Conservation (phyloP, 2,329 filamentous ascomycete species). For the Colletotrichum lini region DNA sequence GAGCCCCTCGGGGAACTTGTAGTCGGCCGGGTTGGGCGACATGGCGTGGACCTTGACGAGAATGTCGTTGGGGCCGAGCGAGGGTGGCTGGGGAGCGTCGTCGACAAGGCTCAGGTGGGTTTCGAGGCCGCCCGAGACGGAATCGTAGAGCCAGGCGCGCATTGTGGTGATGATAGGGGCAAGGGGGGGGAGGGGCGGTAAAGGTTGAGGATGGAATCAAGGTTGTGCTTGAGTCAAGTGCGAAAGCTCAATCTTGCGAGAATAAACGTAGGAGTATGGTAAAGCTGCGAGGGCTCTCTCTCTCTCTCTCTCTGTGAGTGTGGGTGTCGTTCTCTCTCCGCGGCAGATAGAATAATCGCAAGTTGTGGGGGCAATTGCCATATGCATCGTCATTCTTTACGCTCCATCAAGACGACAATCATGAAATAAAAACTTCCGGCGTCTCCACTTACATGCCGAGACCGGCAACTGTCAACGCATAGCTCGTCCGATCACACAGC, state of each 20-base stretch:
- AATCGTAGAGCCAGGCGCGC: conserved; percentile 19
- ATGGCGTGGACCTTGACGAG: conserved; percentile 69
- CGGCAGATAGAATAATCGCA: neutral
- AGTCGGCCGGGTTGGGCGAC: conserved; percentile 74
- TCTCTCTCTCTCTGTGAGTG: neutral
- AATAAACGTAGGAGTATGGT: neutral
- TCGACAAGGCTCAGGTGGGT: conserved; percentile 53
- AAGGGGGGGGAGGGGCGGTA: neutral
- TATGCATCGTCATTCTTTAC: neutral
- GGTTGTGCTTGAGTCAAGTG: neutral
- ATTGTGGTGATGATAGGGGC: conserved; percentile 17
- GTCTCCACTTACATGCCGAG: neutral
- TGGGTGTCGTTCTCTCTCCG: neutral
- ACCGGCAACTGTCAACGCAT: neutral
- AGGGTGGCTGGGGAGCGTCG: conserved; percentile 54
- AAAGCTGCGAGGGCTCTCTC: neutral
- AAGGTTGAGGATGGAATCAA: neutral
- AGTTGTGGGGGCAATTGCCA: neutral
- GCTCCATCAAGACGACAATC: neutral
- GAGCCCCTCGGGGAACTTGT: conserved; percentile 69
- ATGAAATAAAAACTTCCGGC: neutral
- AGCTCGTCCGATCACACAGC: neutral
- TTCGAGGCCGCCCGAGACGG: conserved; percentile 16
- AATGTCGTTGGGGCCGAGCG: conserved; percentile 59
- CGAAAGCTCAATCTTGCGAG: neutral